phyloP scores from a whole-genome alignment of 2,329 filamentous ascomycete species.

The Alternaria incomplexa region DNA sequence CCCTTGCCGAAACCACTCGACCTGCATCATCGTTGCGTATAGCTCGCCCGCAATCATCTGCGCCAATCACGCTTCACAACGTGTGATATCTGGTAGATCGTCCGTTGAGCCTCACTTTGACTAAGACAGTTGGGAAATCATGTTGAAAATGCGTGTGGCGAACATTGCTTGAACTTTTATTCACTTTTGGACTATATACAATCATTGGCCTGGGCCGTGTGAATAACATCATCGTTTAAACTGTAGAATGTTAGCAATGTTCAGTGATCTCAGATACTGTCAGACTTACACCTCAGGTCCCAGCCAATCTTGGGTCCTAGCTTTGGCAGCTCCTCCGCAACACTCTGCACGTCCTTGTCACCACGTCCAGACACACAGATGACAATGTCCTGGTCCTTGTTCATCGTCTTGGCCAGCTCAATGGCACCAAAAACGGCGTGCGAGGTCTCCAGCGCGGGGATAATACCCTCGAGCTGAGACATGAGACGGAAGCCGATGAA shows the following conservation, averaged over 20 bases:
- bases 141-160: not conserved
- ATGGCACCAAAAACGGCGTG: constrained; percentile 91
- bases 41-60: not conserved
- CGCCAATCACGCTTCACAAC: constrained; percentile 15
- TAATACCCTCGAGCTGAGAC: constrained; percentile 91
- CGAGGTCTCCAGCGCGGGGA: constrained; percentile 90
- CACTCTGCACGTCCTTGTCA: constrained; percentile 98
- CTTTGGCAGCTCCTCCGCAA: constrained; percentile 89
- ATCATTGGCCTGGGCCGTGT: not conserved
- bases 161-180: not conserved
- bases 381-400: constrained; percentile 85
- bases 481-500: constrained; percentile 86
- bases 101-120: not conserved
- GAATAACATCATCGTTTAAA: constrained; percentile 20
- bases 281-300: constrained; percentile 62
- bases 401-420: constrained; percentile 90
- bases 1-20: constrained; percentile 2
- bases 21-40: constrained; percentile 8
- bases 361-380: constrained; percentile 92
- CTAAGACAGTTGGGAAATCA: not conserved
- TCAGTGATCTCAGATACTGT: not conserved
- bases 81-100: constrained; percentile 2
- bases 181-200: not conserved
- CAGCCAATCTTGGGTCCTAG: constrained; percentile 86
- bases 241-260: constrained; percentile 29